Evolutionary conservation across 1,139 yeast species (phyloP).

Genomic region (Hyphopichia wangnamkhiaoensis): DNA sequence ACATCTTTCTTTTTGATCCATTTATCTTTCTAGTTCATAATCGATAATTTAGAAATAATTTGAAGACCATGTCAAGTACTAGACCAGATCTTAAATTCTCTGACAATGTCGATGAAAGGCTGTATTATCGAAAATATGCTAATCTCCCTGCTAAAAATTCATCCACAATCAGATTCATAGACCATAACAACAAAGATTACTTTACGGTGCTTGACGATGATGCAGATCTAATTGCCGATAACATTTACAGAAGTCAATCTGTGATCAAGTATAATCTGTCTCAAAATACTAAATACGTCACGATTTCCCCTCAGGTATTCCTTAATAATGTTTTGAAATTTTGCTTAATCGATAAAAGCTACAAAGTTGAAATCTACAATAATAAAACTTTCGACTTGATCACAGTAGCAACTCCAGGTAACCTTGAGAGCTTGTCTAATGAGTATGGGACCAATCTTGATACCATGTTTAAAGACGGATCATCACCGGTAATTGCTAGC

Average conservation of each 20-base stretch:
- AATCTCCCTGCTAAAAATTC: constrained; percentile 49
- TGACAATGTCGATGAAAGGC: constrained; percentile 63
- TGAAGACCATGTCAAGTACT: constrained; percentile 52
- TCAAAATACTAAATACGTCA: constrained; percentile 62
- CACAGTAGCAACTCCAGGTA: constrained; percentile 85
- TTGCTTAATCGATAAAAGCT: constrained; percentile 68
- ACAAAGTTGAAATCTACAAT: constrained; percentile 73
- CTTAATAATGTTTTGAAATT: constrained; percentile 60
- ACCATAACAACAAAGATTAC: constrained; percentile 68
- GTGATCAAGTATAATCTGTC: constrained; percentile 61
- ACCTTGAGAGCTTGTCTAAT: constrained; percentile 52
- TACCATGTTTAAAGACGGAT: constrained; percentile 58
- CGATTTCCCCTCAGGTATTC: constrained; percentile 76
- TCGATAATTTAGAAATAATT: too few species aligned
- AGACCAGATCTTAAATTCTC: constrained; percentile 75
- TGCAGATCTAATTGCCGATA: constrained; percentile 80
- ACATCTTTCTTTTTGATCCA: too few species aligned
- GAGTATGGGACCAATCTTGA: constrained; percentile 62
- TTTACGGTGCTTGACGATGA: constrained; percentile 77
- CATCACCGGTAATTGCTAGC: constrained; percentile 76
- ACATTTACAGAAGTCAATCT: constrained; percentile 77
- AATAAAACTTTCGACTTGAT: constrained; percentile 58
- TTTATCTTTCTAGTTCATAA: not conserved
- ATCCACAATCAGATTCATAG: constrained; percentile 65
- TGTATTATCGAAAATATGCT: constrained; percentile 62